phyloP scores from a whole-genome alignment of 1,284 basidiomycete genomes.

The Hymenochaete sp. region DNA sequence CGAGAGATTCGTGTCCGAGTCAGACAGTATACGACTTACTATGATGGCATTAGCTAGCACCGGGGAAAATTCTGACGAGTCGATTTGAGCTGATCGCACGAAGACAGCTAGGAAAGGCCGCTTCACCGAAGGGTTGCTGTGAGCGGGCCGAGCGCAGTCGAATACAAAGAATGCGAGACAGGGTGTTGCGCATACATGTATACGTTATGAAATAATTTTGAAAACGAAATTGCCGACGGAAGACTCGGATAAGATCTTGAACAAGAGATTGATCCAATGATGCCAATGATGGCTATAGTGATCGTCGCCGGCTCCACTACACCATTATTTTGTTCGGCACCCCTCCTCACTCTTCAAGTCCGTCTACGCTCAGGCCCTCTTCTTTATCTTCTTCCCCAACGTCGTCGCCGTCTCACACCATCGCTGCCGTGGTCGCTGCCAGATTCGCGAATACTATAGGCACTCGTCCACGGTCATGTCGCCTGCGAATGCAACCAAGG shows the following conservation, averaged over 20 bases:
- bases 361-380: neutral
- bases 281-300: too few species aligned
- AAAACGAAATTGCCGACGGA: neutral
- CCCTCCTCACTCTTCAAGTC: too few species aligned
- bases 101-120: neutral
- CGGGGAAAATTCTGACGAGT: neutral
- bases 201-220: neutral
- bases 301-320: too few species aligned
- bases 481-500: neutral
- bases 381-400: neutral
- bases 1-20: conserved; percentile 50
- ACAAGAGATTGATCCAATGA: too few species aligned
- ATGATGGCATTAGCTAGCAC: conserved; percentile 16
- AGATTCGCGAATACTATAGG: neutral
- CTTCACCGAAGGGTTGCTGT: too few species aligned
- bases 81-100: neutral
- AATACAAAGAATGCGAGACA: neutral
- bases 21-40: conserved; percentile 49
- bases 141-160: neutral
- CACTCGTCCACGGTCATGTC: neutral
- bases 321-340: too few species aligned
- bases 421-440: neutral
- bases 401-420: neutral
- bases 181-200: neutral
- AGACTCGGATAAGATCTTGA: neutral